These are phyloP conservation scores for Boletus coccyginus DNA, from an alignment of 768 basidiomycete genomes.

Conservation along the genomic window DNA sequence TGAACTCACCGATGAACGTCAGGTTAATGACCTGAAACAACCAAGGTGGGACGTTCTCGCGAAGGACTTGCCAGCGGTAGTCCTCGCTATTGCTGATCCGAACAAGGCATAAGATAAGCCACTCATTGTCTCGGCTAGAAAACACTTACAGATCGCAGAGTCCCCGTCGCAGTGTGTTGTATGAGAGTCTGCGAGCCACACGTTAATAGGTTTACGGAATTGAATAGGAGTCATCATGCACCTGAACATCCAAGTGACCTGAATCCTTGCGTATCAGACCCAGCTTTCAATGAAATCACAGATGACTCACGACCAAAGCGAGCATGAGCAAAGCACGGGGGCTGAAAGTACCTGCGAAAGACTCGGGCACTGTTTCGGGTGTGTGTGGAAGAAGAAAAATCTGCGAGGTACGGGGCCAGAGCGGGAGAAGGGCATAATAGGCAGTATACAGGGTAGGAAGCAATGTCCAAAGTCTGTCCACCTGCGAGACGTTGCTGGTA, in stretches of 20 bases:
- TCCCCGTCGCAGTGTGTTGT: slow-evolving; percentile 83
- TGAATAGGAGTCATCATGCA: slow-evolving; percentile 14
- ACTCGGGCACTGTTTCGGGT: slow-evolving; percentile 41
- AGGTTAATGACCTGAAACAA: slow-evolving; percentile 60
- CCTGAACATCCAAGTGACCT: slow-evolving; percentile 64
- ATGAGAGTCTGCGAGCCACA: slow-evolving; percentile 50
- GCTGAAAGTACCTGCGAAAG: slow-evolving; percentile 47
- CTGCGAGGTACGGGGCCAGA: slow-evolving; percentile 40
- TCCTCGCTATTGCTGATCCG: slow-evolving; percentile 72
- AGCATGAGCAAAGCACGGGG: slow-evolving; percentile 77
- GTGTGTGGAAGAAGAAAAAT: slow-evolving; percentile 52
- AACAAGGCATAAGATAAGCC: not conserved
- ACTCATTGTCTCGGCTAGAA: not conserved
- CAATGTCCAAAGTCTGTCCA: slow-evolving; percentile 82
- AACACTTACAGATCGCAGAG: slow-evolving; percentile 64
- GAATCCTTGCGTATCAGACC: not conserved
- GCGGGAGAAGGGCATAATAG: slow-evolving; percentile 76
- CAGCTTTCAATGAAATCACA: not conserved
- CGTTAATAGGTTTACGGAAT: slow-evolving; percentile 27
- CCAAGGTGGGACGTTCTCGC: slow-evolving; percentile 51
- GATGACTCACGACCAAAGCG: slow-evolving; percentile 49
- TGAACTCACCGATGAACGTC: slow-evolving; percentile 62
- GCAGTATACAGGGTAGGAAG: slow-evolving; percentile 79
- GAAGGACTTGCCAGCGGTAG: slow-evolving; percentile 85
- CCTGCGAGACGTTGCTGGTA: slow-evolving; percentile 81